Evolutionary conservation across 306 rosid species (phyloP), one percentile per base, ranked within the genome.

Genomic region (Pachyrhizus erosus): DNA sequence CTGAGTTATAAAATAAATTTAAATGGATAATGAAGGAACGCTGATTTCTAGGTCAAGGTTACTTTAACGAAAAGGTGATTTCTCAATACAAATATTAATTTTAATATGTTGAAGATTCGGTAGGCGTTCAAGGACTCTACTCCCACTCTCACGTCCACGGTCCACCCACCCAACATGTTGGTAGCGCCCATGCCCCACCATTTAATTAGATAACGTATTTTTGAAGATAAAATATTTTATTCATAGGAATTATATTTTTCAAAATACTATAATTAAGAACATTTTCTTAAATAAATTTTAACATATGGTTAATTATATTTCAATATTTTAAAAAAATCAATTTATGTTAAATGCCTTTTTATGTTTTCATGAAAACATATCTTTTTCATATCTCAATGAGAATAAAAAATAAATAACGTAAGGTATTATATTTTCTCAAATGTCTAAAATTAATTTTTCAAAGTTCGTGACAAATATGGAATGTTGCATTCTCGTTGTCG

Each of bases 161-260:
- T 17, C 70, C 75, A 52, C 57, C 75, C 62, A 48, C 78, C 80
- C 42, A 39, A 34, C 67, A 48, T 23, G 49, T 43, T 76, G 78
- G 57, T 34, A 23, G 58, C 57, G 57, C 82, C 82, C 21, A n/a
- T 54, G 24, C 13, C 61, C 27, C 61, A 54, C 75, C 87, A 52
- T 64, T 79, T 18, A 84, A 31, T 52, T 29, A 31, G 46, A 64
- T 49, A 17, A 49, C 55, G 8, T 49, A 15, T 49, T 2, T 49
- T 49, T 49, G 9, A 49, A 17, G 18, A 17, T 49, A 15, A 9
- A 42, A 42, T 42, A 42, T 42, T 42, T 42, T 42, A 42, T 42
- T 42, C 8, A 7, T 37, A 37, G 42, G 42, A 37, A 37, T 37
- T 1, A 37, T 37, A 37, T 6, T 37, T 42, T 48, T 48, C 14